phyloP scores from a whole-genome alignment of 2,329 filamentous ascomycete genomes.

The Talaromyces sp. region DNA sequence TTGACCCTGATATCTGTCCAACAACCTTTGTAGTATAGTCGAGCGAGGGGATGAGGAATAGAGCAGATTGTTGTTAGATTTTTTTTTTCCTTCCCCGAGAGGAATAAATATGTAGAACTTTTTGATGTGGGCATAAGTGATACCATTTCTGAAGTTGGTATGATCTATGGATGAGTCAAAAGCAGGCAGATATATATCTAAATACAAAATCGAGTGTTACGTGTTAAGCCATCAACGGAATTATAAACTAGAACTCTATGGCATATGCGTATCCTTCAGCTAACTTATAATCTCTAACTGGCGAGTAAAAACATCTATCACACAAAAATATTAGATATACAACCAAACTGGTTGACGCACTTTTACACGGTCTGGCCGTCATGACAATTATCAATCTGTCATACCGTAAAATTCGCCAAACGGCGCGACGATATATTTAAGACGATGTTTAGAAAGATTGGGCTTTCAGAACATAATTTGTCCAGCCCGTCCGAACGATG shows the following conservation, averaged over 20 bases:
- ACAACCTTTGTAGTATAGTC: conserved; percentile 21
- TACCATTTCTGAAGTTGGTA: not conserved
- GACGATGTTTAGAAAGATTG: not conserved
- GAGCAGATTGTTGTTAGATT: conserved; percentile 12
- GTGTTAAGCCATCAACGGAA: not conserved
- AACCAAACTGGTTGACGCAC: not conserved
- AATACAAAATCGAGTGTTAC: not conserved
- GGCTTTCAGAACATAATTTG: not conserved
- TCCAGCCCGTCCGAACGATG: not conserved
- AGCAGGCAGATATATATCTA: not conserved
- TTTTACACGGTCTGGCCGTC: not conserved
- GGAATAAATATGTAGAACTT: no score
- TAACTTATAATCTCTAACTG: not conserved
- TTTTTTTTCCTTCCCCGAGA: not conserved
- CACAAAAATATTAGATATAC: not conserved
- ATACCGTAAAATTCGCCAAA: no score
- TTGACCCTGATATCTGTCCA: not conserved
- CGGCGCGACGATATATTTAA: no score
- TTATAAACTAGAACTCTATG: not conserved
- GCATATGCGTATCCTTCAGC: not conserved
- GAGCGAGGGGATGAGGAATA: conserved; percentile 18
- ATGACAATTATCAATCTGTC: not conserved
- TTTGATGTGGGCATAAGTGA: no score
- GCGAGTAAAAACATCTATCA: not conserved
- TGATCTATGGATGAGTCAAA: not conserved